phyloP scores from a whole-genome alignment of 768 basidiomycete species.

The Serendipita sp. region DNA sequence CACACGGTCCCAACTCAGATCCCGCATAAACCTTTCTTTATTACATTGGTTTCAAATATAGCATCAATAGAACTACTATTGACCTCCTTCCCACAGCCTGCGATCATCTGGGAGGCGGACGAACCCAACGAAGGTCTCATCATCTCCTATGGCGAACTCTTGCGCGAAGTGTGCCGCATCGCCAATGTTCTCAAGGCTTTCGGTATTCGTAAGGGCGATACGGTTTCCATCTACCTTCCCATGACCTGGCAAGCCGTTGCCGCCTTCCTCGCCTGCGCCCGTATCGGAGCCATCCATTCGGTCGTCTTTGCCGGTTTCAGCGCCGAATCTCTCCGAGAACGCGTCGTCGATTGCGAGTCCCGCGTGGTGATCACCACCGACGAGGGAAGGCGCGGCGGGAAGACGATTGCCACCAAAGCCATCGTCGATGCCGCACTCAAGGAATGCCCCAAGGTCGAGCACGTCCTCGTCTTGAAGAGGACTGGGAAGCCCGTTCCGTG shows the following conservation, averaged over 20 bases:
- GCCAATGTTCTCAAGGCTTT: constrained; percentile 84
- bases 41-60: background rate
- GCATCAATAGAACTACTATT: background rate
- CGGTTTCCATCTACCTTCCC: constrained; percentile 81
- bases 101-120: constrained; percentile 97
- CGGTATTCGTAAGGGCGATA: constrained; percentile 91
- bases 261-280: constrained; percentile 93
- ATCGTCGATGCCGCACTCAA: constrained; percentile 88
- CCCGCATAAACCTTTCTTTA: background rate
- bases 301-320: constrained; percentile 98
- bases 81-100: constrained; percentile 35
- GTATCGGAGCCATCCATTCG: constrained; percentile 92
- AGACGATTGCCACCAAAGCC: constrained; percentile 82
- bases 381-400: constrained; percentile 88
- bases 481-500: constrained; percentile 74
- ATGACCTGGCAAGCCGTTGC: constrained; percentile 95
- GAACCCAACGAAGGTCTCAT: constrained; percentile 69
- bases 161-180: constrained; percentile 74
- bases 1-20: background rate
- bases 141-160: constrained; percentile 69
- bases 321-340: constrained; percentile 84
- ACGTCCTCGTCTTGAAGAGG: constrained; percentile 76
- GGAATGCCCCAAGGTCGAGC: constrained; percentile 70
- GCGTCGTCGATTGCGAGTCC: constrained; percentile 75
- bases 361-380: constrained; percentile 92